Conservation (phyloP, 2,329 filamentous ascomycete species). For the Drechslerella dactyloides region DNA sequence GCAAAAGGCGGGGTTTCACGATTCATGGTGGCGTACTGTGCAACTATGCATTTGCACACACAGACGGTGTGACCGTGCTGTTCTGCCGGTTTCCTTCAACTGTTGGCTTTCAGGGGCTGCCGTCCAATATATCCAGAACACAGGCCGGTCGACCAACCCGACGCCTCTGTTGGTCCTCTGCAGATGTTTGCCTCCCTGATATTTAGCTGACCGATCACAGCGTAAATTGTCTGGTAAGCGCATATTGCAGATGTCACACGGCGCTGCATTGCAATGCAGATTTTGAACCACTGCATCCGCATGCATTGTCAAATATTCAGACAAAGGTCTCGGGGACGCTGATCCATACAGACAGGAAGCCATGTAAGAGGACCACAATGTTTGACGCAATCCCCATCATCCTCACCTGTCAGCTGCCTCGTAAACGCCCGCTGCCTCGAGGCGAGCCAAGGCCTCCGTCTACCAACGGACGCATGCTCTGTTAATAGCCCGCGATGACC, state of each 20-base stretch:
- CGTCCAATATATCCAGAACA: slow-evolving; percentile 42
- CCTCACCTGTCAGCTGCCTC: neutral
- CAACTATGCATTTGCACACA: neutral
- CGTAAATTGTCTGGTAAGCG: neutral
- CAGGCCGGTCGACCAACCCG: slow-evolving; percentile 3
- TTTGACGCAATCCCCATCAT: neutral
- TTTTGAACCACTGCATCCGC: neutral
- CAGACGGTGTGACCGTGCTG: neutral
- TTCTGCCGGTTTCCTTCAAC: slow-evolving; percentile 1
- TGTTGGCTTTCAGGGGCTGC: neutral
- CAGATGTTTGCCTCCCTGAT: neutral
- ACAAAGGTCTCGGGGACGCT: too few species aligned
- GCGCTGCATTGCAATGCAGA: neutral
- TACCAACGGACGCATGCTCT: neutral
- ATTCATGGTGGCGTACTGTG: neutral
- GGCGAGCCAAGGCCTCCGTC: neutral
- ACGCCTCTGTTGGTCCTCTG: neutral
- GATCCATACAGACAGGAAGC: neutral
- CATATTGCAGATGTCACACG: neutral
- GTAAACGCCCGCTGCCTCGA: slow-evolving; percentile 3
- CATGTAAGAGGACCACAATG: neutral
- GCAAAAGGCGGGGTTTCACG: neutral
- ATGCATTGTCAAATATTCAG: neutral
- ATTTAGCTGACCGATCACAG: neutral
- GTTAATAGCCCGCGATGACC: neutral